These are phyloP conservation scores for Saturnispora besseyi DNA, from an alignment of 805 yeast species.

Conservation along the genomic window DNA sequence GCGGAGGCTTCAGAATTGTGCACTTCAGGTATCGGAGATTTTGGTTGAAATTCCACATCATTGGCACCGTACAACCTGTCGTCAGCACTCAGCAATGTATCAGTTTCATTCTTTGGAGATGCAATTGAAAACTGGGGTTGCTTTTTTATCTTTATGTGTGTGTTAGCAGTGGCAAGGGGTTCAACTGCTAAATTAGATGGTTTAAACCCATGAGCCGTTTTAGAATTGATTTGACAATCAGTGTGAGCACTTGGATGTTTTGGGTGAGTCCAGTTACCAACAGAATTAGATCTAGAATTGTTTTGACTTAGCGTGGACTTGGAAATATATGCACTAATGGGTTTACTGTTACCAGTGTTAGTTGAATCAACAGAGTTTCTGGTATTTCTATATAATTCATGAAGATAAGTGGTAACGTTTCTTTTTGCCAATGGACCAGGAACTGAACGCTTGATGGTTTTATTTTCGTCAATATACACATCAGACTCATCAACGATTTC, in stretches of 20 bases:
- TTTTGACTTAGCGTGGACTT: constrained; percentile 2
- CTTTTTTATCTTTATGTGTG: constrained; percentile 61
- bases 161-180: constrained; percentile 56
- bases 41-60: background rate
- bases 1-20: constrained; percentile 38
- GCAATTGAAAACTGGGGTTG: constrained; percentile 30
- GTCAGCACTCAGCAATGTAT: background rate
- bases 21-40: constrained; percentile 25
- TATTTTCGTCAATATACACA: constrained; percentile 84
- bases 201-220: constrained; percentile 30
- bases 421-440: constrained; percentile 72
- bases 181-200: constrained; percentile 62
- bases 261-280: background rate
- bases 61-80: constrained; percentile 2
- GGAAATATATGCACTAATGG: constrained; percentile 7
- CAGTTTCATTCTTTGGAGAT: background rate
- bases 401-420: constrained; percentile 60
- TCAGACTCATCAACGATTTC: constrained; percentile 96
- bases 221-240: constrained; percentile 15
- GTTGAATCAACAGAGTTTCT: constrained; percentile 10
- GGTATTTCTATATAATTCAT: constrained; percentile 38
- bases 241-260: background rate
- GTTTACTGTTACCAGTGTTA: background rate
- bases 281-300: constrained; percentile 2
- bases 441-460: constrained; percentile 66